Conservation (phyloP, 768 basidiomycete genomes). For the Hemileccinum rubropunctum region DNA sequence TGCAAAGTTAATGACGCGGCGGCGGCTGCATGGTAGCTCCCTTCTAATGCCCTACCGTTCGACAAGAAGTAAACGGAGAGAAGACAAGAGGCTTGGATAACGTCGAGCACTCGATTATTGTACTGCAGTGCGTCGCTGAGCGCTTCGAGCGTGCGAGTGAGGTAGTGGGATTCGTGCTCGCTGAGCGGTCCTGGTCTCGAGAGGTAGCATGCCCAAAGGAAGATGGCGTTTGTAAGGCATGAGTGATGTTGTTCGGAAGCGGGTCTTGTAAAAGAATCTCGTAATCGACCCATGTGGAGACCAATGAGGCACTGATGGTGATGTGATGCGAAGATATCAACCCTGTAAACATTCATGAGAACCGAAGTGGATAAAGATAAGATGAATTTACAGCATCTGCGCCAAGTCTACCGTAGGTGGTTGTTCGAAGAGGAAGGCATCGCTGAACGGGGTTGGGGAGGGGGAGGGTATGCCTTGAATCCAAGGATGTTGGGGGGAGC, state of each 20-base stretch:
- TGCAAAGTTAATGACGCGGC: conserved; percentile 74
- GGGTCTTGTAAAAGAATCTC: conserved; percentile 56
- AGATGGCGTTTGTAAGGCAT: conserved; percentile 75
- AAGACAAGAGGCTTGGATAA: conserved; percentile 74
- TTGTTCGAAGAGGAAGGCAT: conserved; percentile 43
- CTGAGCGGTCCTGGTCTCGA: conserved; percentile 68
- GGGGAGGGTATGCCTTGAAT: conserved; percentile 47
- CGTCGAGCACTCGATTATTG: conserved; percentile 57
- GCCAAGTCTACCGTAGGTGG: conserved; percentile 58
- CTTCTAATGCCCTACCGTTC: conserved; percentile 75
- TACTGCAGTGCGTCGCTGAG: conserved; percentile 62
- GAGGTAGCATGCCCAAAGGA: conserved; percentile 80
- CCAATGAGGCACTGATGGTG: conserved; percentile 73
- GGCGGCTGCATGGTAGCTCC: conserved; percentile 72
- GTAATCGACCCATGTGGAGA: conserved; percentile 62
- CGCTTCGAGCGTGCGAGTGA: conserved; percentile 58
- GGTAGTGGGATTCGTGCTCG: conserved; percentile 72
- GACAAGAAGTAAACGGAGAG: conserved; percentile 74
- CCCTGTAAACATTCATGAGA: conserved; percentile 36
- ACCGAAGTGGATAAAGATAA: conserved; percentile 7
- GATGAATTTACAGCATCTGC: conserved; percentile 56
- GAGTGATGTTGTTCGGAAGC: conserved; percentile 66
- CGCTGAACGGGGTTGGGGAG: conserved; percentile 53
- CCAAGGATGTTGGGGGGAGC: conserved; percentile 55
- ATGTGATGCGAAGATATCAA: conserved; percentile 75